These are phyloP conservation scores for Domatiomyces globalis DNA, from an alignment of 2,329 filamentous ascomycete species.

Conservation along the genomic window DNA sequence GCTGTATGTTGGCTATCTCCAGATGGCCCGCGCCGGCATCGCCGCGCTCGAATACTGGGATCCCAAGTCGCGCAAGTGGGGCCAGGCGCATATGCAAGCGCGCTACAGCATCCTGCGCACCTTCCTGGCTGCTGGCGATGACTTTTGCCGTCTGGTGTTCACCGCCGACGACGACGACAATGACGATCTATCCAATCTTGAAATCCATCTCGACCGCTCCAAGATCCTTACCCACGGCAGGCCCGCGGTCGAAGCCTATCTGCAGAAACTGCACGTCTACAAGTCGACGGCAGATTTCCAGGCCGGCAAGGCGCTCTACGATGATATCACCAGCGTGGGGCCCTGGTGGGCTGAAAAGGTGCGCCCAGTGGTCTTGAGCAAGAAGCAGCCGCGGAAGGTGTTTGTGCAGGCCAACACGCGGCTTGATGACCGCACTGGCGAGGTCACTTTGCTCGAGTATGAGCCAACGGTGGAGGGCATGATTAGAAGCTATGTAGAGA, in stretches of 20 bases:
- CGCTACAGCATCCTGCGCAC: constrained; percentile 66
- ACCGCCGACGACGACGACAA: constrained; percentile 42
- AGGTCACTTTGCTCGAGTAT: constrained; percentile 71
- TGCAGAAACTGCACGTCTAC: constrained; percentile 85
- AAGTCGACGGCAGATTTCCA: constrained; percentile 79
- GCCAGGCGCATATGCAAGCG: constrained; percentile 81
- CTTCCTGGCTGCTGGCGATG: constrained; percentile 71
- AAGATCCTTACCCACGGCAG: constrained; percentile 78
- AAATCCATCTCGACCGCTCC: constrained; percentile 66
- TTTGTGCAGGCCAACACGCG: constrained; percentile 91
- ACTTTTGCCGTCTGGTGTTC: constrained; percentile 72
- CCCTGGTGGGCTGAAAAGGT: constrained; percentile 76
- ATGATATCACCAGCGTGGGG: constrained; percentile 67
- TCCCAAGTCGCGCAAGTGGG: constrained; percentile 79
- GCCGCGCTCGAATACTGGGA: constrained; percentile 89
- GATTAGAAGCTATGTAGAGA: constrained; percentile 66
- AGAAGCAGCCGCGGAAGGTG: constrained; percentile 50
- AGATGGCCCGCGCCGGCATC: constrained; percentile 88
- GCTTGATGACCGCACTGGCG: constrained; percentile 51
- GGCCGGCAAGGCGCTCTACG: constrained; percentile 64
- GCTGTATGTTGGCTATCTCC: constrained; percentile 74
- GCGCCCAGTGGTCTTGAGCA: constrained; percentile 46
- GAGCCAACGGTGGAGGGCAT: constrained; percentile 67
- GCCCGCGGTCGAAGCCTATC: constrained; percentile 67
- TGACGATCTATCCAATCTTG: constrained; percentile 65